Conservation (phyloP, 1,284 basidiomycete genomes). For the Tremellales sp. region DNA sequence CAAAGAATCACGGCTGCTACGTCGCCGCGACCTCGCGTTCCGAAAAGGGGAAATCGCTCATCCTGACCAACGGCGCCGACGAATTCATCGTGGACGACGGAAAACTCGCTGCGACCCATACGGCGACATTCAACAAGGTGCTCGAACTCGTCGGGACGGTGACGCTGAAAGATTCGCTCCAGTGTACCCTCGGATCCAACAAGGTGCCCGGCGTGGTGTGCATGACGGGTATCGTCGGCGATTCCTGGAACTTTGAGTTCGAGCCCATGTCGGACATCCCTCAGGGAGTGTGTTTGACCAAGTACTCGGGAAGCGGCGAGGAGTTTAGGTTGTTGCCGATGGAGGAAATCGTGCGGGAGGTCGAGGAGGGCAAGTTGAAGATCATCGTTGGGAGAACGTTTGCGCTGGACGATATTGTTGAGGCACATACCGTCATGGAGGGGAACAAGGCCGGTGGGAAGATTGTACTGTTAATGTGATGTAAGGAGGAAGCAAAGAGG, state of each 20-base stretch:
- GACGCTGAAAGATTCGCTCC: slow-evolving; percentile 5
- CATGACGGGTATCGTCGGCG: slow-evolving; percentile 10
- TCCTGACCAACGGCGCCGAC: slow-evolving; percentile 5
- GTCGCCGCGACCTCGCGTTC: slow-evolving; percentile 9
- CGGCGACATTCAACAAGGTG: slow-evolving; percentile 5
- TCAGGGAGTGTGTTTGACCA: slow-evolving; percentile 1
- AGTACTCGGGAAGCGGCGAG: slow-evolving; percentile 4
- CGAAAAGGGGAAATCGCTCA: neutral
- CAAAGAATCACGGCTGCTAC: slow-evolving; percentile 6
- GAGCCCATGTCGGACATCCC: slow-evolving; percentile 7
- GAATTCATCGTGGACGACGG: slow-evolving; percentile 3
- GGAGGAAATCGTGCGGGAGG: slow-evolving; percentile 5
- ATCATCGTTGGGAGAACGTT: slow-evolving; percentile 6
- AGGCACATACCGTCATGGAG: slow-evolving; percentile 11
- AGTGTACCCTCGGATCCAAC: neutral
- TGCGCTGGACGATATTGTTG: slow-evolving; percentile 1
- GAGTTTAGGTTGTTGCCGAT: slow-evolving; percentile 5
- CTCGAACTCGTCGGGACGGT: slow-evolving; percentile 9
- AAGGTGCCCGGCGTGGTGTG: slow-evolving; percentile 2
- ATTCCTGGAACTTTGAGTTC: slow-evolving; percentile 5
- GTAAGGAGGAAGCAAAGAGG: no score
- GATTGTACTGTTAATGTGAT: slow-evolving; percentile 10
- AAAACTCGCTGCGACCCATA: neutral
- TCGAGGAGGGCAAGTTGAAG: slow-evolving; percentile 7
- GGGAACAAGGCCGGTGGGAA: slow-evolving; percentile 7